Evolutionary conservation across 495 filamentous ascomycete species (phyloP).

Genomic region (Eremomyces bilateralis): DNA sequence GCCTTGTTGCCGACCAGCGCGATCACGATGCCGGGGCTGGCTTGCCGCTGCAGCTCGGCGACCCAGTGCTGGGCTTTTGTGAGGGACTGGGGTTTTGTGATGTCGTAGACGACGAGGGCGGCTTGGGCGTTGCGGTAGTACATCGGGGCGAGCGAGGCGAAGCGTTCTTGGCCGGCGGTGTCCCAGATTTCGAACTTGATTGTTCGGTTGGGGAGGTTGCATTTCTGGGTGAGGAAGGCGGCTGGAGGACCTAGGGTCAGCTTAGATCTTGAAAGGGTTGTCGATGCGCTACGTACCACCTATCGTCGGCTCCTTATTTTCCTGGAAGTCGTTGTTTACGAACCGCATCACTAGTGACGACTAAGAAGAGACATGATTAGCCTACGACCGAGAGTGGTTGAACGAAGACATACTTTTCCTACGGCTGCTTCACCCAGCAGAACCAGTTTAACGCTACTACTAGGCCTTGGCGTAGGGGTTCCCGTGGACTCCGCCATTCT

Average conservation of each 20-base stretch:
- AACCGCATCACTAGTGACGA: slow-evolving; percentile 95
- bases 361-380: slow-evolving; percentile 26
- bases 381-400: background rate
- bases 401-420: slow-evolving; percentile 53
- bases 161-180: slow-evolving; percentile 95
- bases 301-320: slow-evolving; percentile 99
- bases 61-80: slow-evolving; percentile 98
- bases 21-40: slow-evolving; percentile 94
- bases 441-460: slow-evolving; percentile 97
- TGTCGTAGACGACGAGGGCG: slow-evolving; percentile 96
- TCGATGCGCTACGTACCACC: slow-evolving; percentile 43
- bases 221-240: slow-evolving; percentile 97
- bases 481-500: background rate
- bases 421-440: slow-evolving; percentile 92
- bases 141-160: slow-evolving; percentile 93
- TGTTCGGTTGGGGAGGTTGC: slow-evolving; percentile 79
- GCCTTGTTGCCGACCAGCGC: slow-evolving; percentile 95
- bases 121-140: slow-evolving; percentile 99
- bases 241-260: slow-evolving; percentile 28
- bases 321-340: slow-evolving; percentile 99
- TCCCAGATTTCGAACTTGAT: slow-evolving; percentile 99
- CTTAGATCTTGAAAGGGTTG: background rate
- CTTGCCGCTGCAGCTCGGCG: slow-evolving; percentile 89
- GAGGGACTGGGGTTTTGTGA: slow-evolving; percentile 89
- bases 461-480: slow-evolving; percentile 47